Evolutionary conservation across 1,139 yeast species (phyloP).

Genomic region (Kurtzmaniella quercitrusa): DNA sequence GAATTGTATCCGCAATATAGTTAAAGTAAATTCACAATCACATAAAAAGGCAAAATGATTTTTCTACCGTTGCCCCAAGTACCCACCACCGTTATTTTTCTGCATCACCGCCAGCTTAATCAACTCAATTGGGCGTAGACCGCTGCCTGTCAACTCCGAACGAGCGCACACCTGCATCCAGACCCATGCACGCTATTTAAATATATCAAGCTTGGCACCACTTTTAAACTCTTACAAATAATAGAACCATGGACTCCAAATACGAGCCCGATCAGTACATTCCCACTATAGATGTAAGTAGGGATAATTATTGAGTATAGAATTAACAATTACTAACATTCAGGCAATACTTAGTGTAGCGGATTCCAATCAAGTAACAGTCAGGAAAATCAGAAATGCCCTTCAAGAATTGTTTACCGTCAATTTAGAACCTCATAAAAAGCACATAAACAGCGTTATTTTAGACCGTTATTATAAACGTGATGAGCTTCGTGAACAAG

Average conservation of each 20-base stretch:
- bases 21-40: too few species aligned
- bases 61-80: too few species aligned
- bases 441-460: conserved; percentile 57
- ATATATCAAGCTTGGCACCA: too few species aligned
- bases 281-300: conserved; percentile 69
- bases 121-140: too few species aligned
- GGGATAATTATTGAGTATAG: too few species aligned
- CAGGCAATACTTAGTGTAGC: conserved; percentile 75
- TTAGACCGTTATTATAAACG: conserved; percentile 54
- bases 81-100: too few species aligned
- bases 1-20: too few species aligned
- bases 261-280: conserved; percentile 36
- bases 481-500: conserved; percentile 32
- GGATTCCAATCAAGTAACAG: conserved; percentile 67
- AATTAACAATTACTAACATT: neutral
- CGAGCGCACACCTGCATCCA: too few species aligned
- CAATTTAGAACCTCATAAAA: conserved; percentile 50
- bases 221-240: too few species aligned
- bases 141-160: too few species aligned
- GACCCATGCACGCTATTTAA: neutral
- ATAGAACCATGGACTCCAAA: conserved; percentile 16
- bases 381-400: conserved; percentile 67
- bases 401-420: conserved; percentile 62
- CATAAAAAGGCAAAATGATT: too few species aligned
- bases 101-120: too few species aligned